Conservation (phyloP, 2,329 filamentous ascomycete species). For the Blastomyces emzantsi region DNA sequence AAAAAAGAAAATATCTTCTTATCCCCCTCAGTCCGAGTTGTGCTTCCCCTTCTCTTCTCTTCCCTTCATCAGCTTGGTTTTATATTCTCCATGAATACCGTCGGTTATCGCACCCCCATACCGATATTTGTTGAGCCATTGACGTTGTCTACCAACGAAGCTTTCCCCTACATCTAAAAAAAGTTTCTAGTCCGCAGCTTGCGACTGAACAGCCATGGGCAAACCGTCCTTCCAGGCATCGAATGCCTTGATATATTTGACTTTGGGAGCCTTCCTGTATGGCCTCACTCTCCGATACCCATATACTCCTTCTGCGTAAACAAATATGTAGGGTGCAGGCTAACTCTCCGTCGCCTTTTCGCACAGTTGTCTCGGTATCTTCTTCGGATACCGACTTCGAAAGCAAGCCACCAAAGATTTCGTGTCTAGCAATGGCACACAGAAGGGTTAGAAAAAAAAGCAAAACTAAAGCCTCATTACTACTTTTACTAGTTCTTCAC, state of each 20-base stretch:
- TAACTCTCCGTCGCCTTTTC: neutral
- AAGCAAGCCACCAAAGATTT: constrained; percentile 61
- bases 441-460: constrained; percentile 58
- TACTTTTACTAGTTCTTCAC: neutral
- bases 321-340: neutral
- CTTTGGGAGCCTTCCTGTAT: constrained; percentile 69
- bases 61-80: constrained; percentile 10
- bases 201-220: constrained; percentile 48
- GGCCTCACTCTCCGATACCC: constrained; percentile 19
- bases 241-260: constrained; percentile 74
- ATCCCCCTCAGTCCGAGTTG: neutral
- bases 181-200: neutral
- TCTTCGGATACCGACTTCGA: constrained; percentile 48
- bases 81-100: neutral
- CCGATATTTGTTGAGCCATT: neutral
- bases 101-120: neutral
- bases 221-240: constrained; percentile 66
- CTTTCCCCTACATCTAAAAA: neutral
- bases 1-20: neutral
- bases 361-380: constrained; percentile 53
- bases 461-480: neutral
- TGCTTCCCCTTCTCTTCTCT: constrained; percentile 2
- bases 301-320: constrained; percentile 8
- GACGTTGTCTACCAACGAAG: neutral
- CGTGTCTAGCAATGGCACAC: constrained; percentile 67